Base-by-base conservation (phyloP, 169 alveolate species). In the Neospora caninum region DNA sequence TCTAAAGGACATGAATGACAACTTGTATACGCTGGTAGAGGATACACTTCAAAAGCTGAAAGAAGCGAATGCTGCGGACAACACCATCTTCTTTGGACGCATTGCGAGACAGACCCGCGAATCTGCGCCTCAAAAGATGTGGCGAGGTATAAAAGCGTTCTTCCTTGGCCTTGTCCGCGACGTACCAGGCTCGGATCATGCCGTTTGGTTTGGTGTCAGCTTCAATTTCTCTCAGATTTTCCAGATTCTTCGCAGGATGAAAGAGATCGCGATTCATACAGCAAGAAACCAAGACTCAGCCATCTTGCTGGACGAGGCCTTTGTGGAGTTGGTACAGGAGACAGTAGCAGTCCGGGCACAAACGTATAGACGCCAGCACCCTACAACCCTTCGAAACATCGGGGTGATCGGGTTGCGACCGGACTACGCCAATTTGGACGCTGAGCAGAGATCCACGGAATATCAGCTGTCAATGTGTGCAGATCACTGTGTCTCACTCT, bases 151-250 rank as follows among this genome's bases (percentile, higher is more conserved):
- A 27, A 93, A 93, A 87, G 27, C 20, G 38, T 67, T 91, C n/a
- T 78, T 88, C 58, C 36, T 86, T 43, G 58, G 70, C 22, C 49
- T 93, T 34, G 41, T 93, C 80, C 91, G 91, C 39, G 93, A 87
- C 38, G 80, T 92, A 7, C 95, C 95, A 27, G 80, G 87, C 64
- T 54, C 93, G 70, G 83, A 87, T 1, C 93, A 93, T 54, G 95
- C 91, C 58, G 86, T 93, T 16, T 93, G 95, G 95, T 93, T 93
- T 70, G 95, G 95, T 31, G 95, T 93, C 83, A 31, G 42, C 20
- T 91, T 87, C 67, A 89, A 78, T 70, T 73, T 93, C 41, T 49
- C 82, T n/a, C 73, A 31, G 54, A 70, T 93, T 16, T 70, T 80
- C 53, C 43, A 42, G 16, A n/a, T 93, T 67, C 86, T 93, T 18